phyloP scores from a whole-genome alignment of 495 filamentous ascomycete genomes.

The Wilcoxina mikolae region DNA sequence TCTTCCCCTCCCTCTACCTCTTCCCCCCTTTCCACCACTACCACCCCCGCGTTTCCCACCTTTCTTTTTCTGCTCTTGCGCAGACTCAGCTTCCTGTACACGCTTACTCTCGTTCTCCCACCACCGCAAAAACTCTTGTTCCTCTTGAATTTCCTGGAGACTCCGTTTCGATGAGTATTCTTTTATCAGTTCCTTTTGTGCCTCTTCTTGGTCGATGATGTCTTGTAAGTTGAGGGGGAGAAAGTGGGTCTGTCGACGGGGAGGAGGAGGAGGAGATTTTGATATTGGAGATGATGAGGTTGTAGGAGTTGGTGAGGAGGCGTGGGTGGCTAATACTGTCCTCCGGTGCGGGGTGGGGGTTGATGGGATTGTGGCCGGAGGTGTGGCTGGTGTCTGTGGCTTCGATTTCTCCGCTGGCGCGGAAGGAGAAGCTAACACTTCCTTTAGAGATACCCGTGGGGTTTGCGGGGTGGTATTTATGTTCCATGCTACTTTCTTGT shows the following conservation, averaged over 20 bases:
- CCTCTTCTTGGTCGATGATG: conserved; percentile 73
- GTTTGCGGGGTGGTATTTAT: conserved; percentile 7
- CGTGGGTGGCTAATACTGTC: no score
- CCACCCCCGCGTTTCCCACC: neutral
- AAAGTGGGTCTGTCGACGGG: conserved; percentile 28
- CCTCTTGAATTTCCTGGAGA: conserved; percentile 82
- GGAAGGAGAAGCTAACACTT: conserved; percentile 26
- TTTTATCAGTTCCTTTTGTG: conserved; percentile 64
- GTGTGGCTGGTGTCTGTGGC: conserved; percentile 27
- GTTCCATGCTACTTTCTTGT: conserved; percentile 17
- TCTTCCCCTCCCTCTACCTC: conserved; percentile 6
- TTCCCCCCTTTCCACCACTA: conserved; percentile 3
- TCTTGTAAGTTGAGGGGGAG: conserved; percentile 56
- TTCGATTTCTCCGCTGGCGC: no score
- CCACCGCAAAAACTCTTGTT: conserved; percentile 96
- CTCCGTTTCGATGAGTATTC: conserved; percentile 77
- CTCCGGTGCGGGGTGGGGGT: neutral
- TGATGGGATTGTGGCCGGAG: conserved; percentile 16
- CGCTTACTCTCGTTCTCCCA: conserved; percentile 84
- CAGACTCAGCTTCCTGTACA: conserved; percentile 32
- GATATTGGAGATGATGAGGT: conserved; percentile 4
- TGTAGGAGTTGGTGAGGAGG: conserved; percentile 4
- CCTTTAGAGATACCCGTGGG: conserved; percentile 30
- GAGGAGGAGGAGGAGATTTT: conserved; percentile 29
- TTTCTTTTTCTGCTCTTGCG: neutral